Base-by-base conservation (phyloP, 2,329 filamentous ascomycete genomes). In the Claviceps capensis region DNA sequence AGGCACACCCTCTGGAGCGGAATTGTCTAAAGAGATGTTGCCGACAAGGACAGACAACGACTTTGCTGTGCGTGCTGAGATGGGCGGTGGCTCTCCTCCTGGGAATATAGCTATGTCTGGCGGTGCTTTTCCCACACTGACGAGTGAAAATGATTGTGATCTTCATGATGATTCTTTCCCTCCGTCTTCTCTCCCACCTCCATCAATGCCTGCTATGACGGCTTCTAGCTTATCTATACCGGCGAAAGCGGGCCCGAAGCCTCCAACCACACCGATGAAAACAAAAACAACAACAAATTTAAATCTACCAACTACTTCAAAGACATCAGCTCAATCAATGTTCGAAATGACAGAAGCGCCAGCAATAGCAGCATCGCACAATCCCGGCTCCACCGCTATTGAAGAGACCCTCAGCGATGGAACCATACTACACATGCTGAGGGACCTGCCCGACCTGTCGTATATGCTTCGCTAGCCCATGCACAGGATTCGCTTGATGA, bases 381-480 rank as follows among this genome's bases (percentile, higher is more conserved):
- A 6, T 3, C 8, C 17, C 17, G 3, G 11, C 2, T 11, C 17
- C 40, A 5, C 26, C 23, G 44, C n/a, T 8, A 19, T 16, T 3
- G n/a, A 36, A 34, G 16, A 47, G 4, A 2, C 17, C 45, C 55
- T 8, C 56, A 63, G 69, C 17, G 65, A 68, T 14, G 59, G 63
- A 17, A 56, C 65, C 16, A 61, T 69, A 48, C 59, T 61, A 14
- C 58, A 55, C 36, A 67, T 73, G 48, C 54, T 74, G 37, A 59
- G 60, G 47, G 62, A 61, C 49, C 60, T 74, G 19, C 72, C 72
- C 3, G 69, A 74, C 59, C 59, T 74, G 41, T 70, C 72, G 19
- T 74, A 74, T 52, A 74, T 74, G 72, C 57, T 74, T 55, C 63
- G 64, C 57, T 73, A 54, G 13, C 6, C 3, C 17, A 23, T 5